Conservation (phyloP, 202 grass and related monocot genomes). For the Setaria italica region DNA sequence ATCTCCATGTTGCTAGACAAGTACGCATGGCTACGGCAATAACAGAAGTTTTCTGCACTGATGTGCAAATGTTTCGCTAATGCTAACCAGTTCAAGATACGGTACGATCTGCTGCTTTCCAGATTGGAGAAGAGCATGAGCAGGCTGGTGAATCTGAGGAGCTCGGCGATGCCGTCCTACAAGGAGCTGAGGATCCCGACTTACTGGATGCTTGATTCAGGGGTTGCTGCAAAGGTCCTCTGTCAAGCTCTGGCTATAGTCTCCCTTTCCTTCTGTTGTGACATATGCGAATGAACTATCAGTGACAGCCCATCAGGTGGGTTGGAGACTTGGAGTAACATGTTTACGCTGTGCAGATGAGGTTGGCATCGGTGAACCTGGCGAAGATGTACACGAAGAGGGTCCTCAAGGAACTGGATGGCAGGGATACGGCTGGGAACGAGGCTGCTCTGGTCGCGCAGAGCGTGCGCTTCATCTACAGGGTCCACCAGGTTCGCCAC, state of each 20-base stretch:
- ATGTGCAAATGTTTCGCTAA: background rate
- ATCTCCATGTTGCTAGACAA: constrained; percentile 73
- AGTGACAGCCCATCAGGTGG: background rate
- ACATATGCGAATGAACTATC: background rate
- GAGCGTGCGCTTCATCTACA: constrained; percentile 78
- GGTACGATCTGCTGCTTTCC: background rate
- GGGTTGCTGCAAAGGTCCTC: constrained; percentile 71
- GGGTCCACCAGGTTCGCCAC: constrained; percentile 61
- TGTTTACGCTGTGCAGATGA: constrained; percentile 58
- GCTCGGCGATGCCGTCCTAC: constrained; percentile 59
- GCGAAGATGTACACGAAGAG: constrained; percentile 78
- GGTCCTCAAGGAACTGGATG: constrained; percentile 68
- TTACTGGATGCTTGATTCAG: constrained; percentile 94
- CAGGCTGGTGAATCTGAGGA: constrained; percentile 71
- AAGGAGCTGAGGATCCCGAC: constrained; percentile 80
- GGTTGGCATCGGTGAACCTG: constrained; percentile 74
- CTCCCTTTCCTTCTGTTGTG: background rate
- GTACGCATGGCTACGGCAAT: constrained; percentile 43
- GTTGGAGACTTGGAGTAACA: background rate
- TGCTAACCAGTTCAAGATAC: background rate
- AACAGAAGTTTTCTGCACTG: background rate
- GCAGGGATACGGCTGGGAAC: constrained; percentile 53
- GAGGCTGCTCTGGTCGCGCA: constrained; percentile 68
- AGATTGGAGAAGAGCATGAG: constrained; percentile 85
- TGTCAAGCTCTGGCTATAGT: background rate